Evolutionary conservation across 768 basidiomycete species (phyloP).

Genomic region (Leccinum boreale): DNA sequence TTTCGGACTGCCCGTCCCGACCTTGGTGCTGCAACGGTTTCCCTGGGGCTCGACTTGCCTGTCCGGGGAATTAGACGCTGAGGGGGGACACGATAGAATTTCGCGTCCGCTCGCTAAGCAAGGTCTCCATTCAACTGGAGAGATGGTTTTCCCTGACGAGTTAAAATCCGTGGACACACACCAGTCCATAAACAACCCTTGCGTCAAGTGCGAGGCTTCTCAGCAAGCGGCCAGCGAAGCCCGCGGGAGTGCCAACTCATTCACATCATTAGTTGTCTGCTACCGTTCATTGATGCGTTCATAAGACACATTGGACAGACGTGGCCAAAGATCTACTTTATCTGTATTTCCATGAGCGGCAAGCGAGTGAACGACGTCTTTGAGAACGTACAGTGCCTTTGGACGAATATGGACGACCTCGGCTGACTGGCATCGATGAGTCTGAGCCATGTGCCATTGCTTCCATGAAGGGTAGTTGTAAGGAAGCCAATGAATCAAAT

Average conservation of each 20-base stretch:
- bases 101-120: conserved; percentile 3
- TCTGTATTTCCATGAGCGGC: not conserved
- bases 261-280: conserved; percentile 3
- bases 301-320: not conserved
- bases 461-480: conserved; percentile 12
- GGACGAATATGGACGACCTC: not conserved
- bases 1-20: conserved; percentile 15
- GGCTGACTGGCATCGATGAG: not conserved
- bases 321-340: not conserved
- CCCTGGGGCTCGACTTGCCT: conserved; percentile 7
- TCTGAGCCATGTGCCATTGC: not conserved
- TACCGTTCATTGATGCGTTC: conserved; percentile 5
- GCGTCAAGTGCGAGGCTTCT: conserved; percentile 18
- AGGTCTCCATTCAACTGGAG: conserved; percentile 15
- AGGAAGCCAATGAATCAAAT: conserved; percentile 11
- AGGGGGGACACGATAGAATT: not conserved
- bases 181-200: conserved; percentile 12
- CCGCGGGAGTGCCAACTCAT: conserved; percentile 14
- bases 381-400: not conserved
- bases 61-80: conserved; percentile 22
- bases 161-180: conserved; percentile 16
- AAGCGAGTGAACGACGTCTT: not conserved
- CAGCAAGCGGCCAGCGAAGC: conserved; percentile 10
- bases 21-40: not conserved
- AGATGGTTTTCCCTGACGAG: conserved; percentile 3